A percentile compares a stretch with the other conserved stretches of the same genome.
These are phyloP conservation scores for Wickerhamiella alocasiicola DNA, from an alignment of 805 yeast species.

Conservation along the genomic window DNA sequence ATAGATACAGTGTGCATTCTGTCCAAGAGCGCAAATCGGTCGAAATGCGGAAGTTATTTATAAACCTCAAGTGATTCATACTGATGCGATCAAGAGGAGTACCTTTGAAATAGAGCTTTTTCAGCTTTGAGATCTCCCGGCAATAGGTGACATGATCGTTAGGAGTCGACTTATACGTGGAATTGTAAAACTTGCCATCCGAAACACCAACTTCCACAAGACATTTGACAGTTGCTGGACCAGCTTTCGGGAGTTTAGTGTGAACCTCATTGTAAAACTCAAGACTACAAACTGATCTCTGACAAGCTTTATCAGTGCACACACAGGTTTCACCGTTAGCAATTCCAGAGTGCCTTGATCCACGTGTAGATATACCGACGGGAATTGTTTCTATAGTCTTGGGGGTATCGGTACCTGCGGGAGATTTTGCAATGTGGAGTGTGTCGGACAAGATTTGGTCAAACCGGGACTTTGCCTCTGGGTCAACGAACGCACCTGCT, in stretches of 20 bases:
- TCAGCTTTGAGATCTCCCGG: slow-evolving; percentile 1
- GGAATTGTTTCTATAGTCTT: not conserved
- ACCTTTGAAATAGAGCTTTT: slow-evolving; percentile 1
- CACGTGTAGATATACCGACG: too few relatives aligned
- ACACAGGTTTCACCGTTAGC: not conserved
- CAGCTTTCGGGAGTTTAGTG: not conserved
- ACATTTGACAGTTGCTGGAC: slow-evolving; percentile 4
- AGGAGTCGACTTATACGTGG: not conserved
- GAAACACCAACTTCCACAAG: not conserved
- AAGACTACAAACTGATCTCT: not conserved
- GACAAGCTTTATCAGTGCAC: not conserved
- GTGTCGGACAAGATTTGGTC: not conserved
- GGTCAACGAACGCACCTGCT: not conserved
- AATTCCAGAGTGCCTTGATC: too few relatives aligned
- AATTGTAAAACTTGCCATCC: not conserved
- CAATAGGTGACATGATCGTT: slow-evolving; percentile 1
- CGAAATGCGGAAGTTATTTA: slow-evolving; percentile 1
- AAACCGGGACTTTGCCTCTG: not conserved
- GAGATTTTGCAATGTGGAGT: not conserved
- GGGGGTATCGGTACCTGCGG: too few relatives aligned
- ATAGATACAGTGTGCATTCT: not conserved
- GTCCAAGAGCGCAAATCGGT: slow-evolving; percentile 5
- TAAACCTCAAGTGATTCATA: slow-evolving; percentile 2
- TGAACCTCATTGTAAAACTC: not conserved
- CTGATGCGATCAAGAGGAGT: not conserved